Conservation (phyloP, 306 rosid species). For the Purshia tridentata region DNA sequence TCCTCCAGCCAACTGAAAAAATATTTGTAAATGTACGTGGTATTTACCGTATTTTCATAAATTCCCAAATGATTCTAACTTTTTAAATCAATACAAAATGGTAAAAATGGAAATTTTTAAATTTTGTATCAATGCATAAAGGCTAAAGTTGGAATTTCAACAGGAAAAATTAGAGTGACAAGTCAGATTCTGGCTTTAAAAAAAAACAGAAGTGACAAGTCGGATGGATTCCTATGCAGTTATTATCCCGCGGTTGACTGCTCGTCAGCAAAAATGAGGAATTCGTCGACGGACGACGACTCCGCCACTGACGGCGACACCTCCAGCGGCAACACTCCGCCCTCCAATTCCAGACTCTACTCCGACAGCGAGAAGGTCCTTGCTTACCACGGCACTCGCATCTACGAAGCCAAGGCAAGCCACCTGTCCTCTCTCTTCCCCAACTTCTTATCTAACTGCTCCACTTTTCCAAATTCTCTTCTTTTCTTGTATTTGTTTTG, state of each 20-base stretch:
- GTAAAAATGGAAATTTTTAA: too few species aligned
- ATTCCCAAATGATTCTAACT: too few species aligned
- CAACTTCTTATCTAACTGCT: neutral
- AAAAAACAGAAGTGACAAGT: neutral
- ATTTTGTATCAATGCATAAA: too few species aligned
- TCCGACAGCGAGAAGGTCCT: conserved; percentile 76
- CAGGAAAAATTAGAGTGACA: too few species aligned
- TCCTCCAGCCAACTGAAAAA: too few species aligned
- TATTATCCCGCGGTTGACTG: conserved; percentile 8
- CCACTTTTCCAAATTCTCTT: neutral
- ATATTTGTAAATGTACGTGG: too few species aligned
- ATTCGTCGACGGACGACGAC: conserved; percentile 66
- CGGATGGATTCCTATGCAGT: neutral
- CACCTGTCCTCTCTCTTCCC: neutral
- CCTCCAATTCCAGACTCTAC: conserved; percentile 42
- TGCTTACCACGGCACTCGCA: conserved; percentile 73
- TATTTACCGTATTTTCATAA: too few species aligned
- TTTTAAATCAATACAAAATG: too few species aligned
- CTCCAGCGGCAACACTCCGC: conserved; percentile 56
- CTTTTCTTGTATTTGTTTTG: neutral
- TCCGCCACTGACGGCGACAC: conserved; percentile 60
- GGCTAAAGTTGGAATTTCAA: too few species aligned
- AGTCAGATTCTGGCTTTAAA: too few species aligned
- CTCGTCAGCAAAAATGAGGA: conserved; percentile 43
- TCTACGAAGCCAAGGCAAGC: conserved; percentile 79